Evolutionary conservation across 2,329 filamentous ascomycete genomes (phyloP), one percentile per base, ranked within the genome.

Genomic region (Plectosphaerella sp.): DNA sequence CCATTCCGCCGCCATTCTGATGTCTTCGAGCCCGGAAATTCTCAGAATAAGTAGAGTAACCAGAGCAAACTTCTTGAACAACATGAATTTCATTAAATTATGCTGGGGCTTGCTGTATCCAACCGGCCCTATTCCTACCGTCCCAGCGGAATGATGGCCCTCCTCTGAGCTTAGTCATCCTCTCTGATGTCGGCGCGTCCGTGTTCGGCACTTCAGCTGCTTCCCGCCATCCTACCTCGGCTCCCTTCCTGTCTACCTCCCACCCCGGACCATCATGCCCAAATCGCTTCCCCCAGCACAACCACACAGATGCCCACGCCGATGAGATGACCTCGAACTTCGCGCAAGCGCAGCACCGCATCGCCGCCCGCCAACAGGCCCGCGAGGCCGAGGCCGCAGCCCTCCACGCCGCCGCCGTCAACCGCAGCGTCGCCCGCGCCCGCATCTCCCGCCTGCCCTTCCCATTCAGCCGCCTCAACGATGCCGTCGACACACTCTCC

Each of bases 321-420:
- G 59, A 79, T 79, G 77, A 59, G 59, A 79, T 79, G 77, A 77
- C 71, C 63, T 72, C 76, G 56, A 88, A 88, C 72, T 97, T 97
- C 73, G 87, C 89, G 69, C 87, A 90, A 68, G 93, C 93, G 59
- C 92, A 97, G 75, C 82, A 89, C 73, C 89, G 92, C 67, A 85
- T 97, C 55, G 81, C 88, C 59, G 87, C 88, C 61, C 89, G 91
- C 63, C 89, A 91, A 63, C 82, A 83, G 66, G 85, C 86, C 57
- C 87, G 89, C 68, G 89, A 91, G 69, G 78, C 78, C 56, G 80
- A 86, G 64, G 74, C 79, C 51, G 83, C 80, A 61, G 76, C 82
- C 53, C 80, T 76, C 48, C 68, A 82, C 58, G 73, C 76, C 49
- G 68, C 76, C 50, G 65, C 64, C 37, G 58, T 68, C 55, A 67